These are phyloP conservation scores for Sextonia rubra DNA, from an alignment of 164 flowering plant genomes.

Conservation along the genomic window DNA sequence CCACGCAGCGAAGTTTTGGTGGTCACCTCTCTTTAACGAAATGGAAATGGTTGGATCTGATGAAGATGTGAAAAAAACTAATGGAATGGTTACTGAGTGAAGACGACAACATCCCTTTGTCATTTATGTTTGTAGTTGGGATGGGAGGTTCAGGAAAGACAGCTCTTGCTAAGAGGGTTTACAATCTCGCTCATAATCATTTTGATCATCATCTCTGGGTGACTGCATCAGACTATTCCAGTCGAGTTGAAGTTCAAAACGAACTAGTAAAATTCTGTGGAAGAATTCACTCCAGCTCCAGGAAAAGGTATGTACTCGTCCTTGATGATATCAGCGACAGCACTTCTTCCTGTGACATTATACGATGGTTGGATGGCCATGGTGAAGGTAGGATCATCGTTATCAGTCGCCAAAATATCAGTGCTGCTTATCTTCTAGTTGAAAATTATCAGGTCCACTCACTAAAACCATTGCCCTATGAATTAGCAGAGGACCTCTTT, in stretches of 20 bases:
- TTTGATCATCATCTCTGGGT: not conserved
- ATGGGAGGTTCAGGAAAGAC: too few relatives aligned
- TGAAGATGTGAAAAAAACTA: not conserved
- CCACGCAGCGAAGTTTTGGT: not conserved
- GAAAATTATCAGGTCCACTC: not conserved
- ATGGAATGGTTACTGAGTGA: too few relatives aligned
- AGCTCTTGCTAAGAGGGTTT: too few relatives aligned
- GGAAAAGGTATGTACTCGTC: not conserved
- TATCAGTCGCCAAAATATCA: not conserved
- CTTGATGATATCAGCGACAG: not conserved
- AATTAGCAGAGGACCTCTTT: not conserved
- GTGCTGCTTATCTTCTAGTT: not conserved
- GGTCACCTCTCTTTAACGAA: not conserved
- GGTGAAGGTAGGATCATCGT: not conserved
- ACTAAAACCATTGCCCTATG: not conserved
- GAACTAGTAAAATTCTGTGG: too few relatives aligned
- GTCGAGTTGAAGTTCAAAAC: too few relatives aligned
- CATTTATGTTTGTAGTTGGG: too few relatives aligned
- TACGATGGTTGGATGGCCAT: not conserved
- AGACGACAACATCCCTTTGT: too few relatives aligned
- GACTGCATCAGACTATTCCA: not conserved
- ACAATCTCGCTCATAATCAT: not conserved
- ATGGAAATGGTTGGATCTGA: not conserved
- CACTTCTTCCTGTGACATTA: too few relatives aligned
- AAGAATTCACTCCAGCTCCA: not conserved